A percentile compares a stretch with the other conserved stretches of the same genome.
Conservation (phyloP, 441 rosid genomes). For the Manihot esculenta region DNA sequence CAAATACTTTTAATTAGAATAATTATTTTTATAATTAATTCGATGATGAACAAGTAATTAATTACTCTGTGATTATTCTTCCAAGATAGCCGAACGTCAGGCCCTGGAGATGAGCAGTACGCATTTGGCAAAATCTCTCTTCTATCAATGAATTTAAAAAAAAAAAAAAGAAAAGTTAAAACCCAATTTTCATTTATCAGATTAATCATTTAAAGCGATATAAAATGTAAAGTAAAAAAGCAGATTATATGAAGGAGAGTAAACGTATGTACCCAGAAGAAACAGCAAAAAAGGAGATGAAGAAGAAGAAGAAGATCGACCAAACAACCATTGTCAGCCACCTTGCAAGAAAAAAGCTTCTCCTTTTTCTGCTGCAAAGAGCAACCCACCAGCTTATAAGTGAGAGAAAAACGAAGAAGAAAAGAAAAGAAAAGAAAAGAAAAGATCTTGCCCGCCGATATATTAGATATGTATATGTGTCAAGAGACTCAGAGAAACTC, state of each 20-base stretch:
- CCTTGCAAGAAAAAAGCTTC: neutral
- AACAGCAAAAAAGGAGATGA: conserved; percentile 1
- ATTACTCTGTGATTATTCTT: conserved; percentile 20
- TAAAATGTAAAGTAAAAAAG: too few species aligned
- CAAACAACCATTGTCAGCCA: conserved; percentile 11
- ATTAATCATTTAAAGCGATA: too few species aligned
- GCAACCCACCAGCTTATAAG: too few species aligned
- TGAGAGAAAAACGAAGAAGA: too few species aligned
- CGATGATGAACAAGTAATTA: too few species aligned
- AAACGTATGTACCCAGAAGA: conserved; percentile 3
- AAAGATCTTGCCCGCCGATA: neutral
- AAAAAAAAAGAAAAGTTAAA: too few species aligned
- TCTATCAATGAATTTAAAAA: conserved; percentile 4
- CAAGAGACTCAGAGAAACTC: too few species aligned
- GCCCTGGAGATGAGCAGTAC: neutral
- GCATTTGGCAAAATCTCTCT: conserved; percentile 14
- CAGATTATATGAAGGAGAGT: too few species aligned
- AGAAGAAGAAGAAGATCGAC: conserved; percentile 13
- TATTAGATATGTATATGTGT: too few species aligned
- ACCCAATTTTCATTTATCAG: too few species aligned
- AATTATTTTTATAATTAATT: too few species aligned
- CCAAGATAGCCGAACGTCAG: conserved; percentile 23
- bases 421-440: too few species aligned
- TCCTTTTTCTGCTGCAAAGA: neutral
- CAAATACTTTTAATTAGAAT: neutral